phyloP scores from a whole-genome alignment of 495 filamentous ascomycete species.

The Aspergillus baeticus region DNA sequence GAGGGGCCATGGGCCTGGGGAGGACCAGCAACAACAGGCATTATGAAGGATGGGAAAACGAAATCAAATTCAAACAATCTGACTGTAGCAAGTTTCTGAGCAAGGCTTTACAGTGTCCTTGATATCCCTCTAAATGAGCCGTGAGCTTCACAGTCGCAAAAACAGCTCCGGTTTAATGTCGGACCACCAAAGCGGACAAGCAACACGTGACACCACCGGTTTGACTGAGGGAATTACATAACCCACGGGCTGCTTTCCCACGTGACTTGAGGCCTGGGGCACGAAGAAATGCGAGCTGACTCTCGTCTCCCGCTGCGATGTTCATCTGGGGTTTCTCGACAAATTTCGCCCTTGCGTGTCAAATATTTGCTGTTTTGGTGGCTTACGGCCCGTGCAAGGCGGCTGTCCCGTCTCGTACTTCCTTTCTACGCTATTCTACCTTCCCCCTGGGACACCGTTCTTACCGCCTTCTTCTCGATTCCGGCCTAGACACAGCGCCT shows the following conservation, averaged over 20 bases:
- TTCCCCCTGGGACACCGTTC: slow-evolving; percentile 25
- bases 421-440: slow-evolving; percentile 15
- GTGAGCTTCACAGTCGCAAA: slow-evolving; percentile 10
- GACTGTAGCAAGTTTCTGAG: background rate
- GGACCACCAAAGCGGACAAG: slow-evolving; percentile 16
- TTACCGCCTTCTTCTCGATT: slow-evolving; percentile 33
- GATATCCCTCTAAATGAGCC: background rate
- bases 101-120: background rate
- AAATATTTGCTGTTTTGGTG: slow-evolving; percentile 27
- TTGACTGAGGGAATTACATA: slow-evolving; percentile 4
- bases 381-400: slow-evolving; percentile 37
- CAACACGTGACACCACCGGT: slow-evolving; percentile 21
- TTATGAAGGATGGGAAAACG: slow-evolving; percentile 31
- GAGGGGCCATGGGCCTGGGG: slow-evolving; percentile 65
- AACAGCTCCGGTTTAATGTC: slow-evolving; percentile 5
- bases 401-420: slow-evolving; percentile 37
- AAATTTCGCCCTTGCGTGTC: slow-evolving; percentile 25
- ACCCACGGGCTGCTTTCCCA: slow-evolving; percentile 17
- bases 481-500: slow-evolving; percentile 36
- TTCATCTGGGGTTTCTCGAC: slow-evolving; percentile 30
- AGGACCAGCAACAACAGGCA: slow-evolving; percentile 68
- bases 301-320: slow-evolving; percentile 27
- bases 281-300: slow-evolving; percentile 23
- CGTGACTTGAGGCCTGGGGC: slow-evolving; percentile 22
- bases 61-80: background rate